Conservation (phyloP, 352 stramenopile genomes). For the Peronosclerospora sorghi region DNA sequence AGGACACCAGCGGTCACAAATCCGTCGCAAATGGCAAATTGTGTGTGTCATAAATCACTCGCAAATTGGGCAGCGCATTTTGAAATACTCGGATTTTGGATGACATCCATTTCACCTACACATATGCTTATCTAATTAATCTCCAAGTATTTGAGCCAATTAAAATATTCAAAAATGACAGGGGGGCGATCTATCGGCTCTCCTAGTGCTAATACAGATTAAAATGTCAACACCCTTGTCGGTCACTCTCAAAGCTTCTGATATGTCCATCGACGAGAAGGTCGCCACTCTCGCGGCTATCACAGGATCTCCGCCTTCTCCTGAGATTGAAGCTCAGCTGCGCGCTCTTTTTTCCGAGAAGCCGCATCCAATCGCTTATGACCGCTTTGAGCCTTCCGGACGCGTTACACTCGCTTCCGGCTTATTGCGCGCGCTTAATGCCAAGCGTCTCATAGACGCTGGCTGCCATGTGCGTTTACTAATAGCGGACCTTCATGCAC, state of each 20-base stretch:
- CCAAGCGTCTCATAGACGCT: constrained; percentile 75
- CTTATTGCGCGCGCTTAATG: constrained; percentile 92
- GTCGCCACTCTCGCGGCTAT: constrained; percentile 48
- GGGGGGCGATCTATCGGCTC: too few relatives aligned
- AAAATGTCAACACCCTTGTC: too few relatives aligned
- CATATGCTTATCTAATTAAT: too few relatives aligned
- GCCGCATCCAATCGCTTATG: constrained; percentile 86
- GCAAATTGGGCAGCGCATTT: too few relatives aligned
- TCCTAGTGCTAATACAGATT: too few relatives aligned
- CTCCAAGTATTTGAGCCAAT: too few relatives aligned
- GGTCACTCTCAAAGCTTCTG: constrained; percentile 13
- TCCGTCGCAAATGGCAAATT: too few relatives aligned
- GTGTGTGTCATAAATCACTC: too few relatives aligned
- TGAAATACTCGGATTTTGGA: too few relatives aligned
- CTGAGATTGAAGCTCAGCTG: constrained; percentile 58
- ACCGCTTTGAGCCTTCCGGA: constrained; percentile 97
- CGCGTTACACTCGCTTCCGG: constrained; percentile 97
- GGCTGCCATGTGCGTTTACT: constrained; percentile 97
- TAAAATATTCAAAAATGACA: too few relatives aligned
- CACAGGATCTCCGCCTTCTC: constrained; percentile 27
- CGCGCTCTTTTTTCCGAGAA: constrained; percentile 74
- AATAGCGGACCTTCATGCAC: constrained; percentile 97
- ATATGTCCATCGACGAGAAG: constrained; percentile 51
- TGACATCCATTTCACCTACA: too few relatives aligned
- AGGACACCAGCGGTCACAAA: too few relatives aligned